Conservation (phyloP, 768 basidiomycete species). For the Boletus sp. region DNA sequence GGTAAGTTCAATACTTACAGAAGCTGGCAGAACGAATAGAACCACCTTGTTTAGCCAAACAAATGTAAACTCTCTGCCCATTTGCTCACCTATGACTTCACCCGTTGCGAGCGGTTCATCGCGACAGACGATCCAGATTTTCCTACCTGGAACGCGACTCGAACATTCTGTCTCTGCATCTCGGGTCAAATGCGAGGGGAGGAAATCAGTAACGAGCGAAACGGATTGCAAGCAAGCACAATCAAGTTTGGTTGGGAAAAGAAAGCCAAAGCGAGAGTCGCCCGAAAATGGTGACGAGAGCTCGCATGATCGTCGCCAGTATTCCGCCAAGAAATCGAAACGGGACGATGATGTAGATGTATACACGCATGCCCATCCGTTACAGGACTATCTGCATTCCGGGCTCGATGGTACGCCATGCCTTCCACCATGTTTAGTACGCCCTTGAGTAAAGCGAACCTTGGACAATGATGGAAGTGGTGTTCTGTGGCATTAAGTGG, state of each 20-base stretch:
- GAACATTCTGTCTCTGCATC: background rate
- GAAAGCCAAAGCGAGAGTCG: background rate
- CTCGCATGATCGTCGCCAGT: background rate
- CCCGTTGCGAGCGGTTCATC: background rate
- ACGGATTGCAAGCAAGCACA: background rate
- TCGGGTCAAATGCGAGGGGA: background rate
- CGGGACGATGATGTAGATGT: conserved; percentile 45
- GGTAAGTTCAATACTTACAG: no score
- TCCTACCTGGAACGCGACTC: conserved; percentile 3
- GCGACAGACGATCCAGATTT: background rate
- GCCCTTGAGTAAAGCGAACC: background rate
- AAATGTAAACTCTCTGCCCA: background rate
- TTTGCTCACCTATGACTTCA: background rate
- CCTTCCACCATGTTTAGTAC: background rate
- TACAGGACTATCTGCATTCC: conserved; percentile 51
- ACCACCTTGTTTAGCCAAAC: background rate
- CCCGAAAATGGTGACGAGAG: background rate
- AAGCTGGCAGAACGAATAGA: no score
- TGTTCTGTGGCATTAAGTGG: conserved; percentile 87
- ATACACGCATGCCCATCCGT: conserved; percentile 47
- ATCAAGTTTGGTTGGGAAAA: background rate
- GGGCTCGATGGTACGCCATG: conserved; percentile 55
- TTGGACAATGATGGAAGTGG: conserved; percentile 40
- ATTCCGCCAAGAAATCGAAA: conserved; percentile 31
- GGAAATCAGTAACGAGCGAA: background rate